Evolutionary conservation across 768 basidiomycete species (phyloP).

Genomic region (Leccinum disarticulatum): DNA sequence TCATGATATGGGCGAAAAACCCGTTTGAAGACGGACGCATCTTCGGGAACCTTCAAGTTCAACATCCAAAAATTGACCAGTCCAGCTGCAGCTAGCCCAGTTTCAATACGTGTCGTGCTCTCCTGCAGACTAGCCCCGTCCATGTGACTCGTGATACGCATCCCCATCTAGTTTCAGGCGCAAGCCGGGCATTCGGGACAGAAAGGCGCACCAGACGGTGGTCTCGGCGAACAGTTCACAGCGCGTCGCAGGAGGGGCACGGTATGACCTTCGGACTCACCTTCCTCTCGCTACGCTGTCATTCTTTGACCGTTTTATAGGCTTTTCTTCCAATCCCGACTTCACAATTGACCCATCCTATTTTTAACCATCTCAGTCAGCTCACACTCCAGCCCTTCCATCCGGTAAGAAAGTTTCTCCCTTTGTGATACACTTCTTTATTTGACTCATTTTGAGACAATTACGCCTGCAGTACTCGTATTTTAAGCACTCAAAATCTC

Average conservation of each 20-base stretch:
- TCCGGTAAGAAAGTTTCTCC: constrained; percentile 34
- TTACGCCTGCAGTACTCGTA: constrained; percentile 31
- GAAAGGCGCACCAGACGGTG: constrained; percentile 10
- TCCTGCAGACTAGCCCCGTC: neutral
- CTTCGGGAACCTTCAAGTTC: neutral
- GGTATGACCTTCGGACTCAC: constrained; percentile 1
- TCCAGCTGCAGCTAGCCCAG: no score
- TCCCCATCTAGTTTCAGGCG: constrained; percentile 22
- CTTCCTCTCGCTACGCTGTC: neutral
- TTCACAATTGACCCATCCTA: constrained; percentile 38
- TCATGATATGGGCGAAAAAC: constrained; percentile 10
- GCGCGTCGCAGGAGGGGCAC: constrained; percentile 27
- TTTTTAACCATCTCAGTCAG: constrained; percentile 40
- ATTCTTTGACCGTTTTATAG: constrained; percentile 27
- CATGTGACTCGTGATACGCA: constrained; percentile 17
- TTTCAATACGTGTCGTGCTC: neutral
- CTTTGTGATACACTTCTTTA: neutral
- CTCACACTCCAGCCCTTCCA: constrained; percentile 43
- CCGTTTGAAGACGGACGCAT: constrained; percentile 4
- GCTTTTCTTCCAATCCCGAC: constrained; percentile 44
- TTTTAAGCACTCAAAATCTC: constrained; percentile 46
- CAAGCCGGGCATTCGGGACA: constrained; percentile 14
- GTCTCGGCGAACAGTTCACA: constrained; percentile 19
- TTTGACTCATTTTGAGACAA: constrained; percentile 20
- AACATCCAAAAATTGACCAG: no score